Conservation (phyloP, 2,329 filamentous ascomycete species). For the Fusarium falciforme region DNA sequence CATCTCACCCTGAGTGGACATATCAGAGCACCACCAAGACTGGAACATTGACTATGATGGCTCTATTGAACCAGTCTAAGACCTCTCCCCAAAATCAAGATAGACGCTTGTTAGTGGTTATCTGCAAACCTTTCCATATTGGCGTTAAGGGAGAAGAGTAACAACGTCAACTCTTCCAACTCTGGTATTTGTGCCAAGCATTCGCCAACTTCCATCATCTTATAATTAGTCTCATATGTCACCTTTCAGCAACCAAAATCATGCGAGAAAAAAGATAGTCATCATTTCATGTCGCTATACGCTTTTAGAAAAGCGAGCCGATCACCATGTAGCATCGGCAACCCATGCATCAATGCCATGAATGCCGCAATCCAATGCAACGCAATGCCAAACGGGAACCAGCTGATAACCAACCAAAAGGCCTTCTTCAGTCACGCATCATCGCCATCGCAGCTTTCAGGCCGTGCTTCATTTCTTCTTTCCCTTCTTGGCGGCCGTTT, state of each 20-base stretch:
- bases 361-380: not conserved
- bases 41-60: not conserved
- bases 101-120: not conserved
- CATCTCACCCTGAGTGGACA: not conserved
- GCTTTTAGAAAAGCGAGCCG: not conserved
- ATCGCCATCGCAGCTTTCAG: not conserved
- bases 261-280: not conserved
- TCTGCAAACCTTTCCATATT: not conserved
- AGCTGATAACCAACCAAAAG: not conserved
- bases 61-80: not conserved
- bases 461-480: constrained; percentile 56
- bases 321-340: not conserved
- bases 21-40: not conserved
- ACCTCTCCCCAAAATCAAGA: not conserved
- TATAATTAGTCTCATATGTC: not conserved
- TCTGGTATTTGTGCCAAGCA: not conserved
- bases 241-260: not conserved
- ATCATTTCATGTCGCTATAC: not conserved
- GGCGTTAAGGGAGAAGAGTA: not conserved
- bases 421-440: constrained; percentile 5
- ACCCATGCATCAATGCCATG: not conserved
- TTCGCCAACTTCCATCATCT: not conserved
- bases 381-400: not conserved
- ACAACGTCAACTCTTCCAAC: not conserved
- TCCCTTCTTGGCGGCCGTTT: constrained; percentile 62